Conservation (phyloP, 768 basidiomycete genomes). For the Pleurotus giganteus region DNA sequence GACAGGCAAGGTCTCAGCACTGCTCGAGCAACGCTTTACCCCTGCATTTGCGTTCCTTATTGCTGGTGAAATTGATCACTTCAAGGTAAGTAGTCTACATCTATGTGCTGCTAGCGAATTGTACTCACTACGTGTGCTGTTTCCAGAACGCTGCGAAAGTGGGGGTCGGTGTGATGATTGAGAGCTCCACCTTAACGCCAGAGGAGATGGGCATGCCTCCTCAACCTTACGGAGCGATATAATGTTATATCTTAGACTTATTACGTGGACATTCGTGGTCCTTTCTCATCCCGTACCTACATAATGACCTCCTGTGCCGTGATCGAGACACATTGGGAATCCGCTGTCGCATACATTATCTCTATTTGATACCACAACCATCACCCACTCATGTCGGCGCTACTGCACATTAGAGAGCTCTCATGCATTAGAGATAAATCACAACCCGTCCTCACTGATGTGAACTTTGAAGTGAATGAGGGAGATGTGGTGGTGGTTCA, state of each 20-base stretch:
- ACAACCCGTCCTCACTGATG: constrained; percentile 53
- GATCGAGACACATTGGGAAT: background rate
- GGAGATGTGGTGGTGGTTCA: constrained; percentile 78
- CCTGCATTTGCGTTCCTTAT: constrained; percentile 94
- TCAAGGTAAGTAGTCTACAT: constrained; percentile 65
- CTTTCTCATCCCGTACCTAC: constrained; percentile 4
- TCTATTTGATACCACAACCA: background rate
- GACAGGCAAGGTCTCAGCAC: constrained; percentile 90
- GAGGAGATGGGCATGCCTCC: constrained; percentile 79
- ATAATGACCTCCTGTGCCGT: constrained; percentile 9
- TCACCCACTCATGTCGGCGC: background rate
- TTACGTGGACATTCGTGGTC: constrained; percentile 15
- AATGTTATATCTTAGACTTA: constrained; percentile 20
- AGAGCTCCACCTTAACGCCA: constrained; percentile 76
- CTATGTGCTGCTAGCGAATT: constrained; percentile 3
- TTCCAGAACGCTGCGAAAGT: constrained; percentile 87
- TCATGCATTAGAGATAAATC: constrained; percentile 46
- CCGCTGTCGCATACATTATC: background rate
- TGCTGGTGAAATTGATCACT: constrained; percentile 97
- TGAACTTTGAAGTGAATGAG: constrained; percentile 61
- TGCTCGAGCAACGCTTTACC: constrained; percentile 94
- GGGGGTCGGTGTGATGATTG: constrained; percentile 97
- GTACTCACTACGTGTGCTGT: constrained; percentile 6
- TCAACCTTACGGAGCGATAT: constrained; percentile 35
- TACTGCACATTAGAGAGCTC: constrained; percentile 56